Evolutionary conservation across 192 early-diverging fungal genomes (phyloP).

Genomic region (Podila clonocystis): DNA sequence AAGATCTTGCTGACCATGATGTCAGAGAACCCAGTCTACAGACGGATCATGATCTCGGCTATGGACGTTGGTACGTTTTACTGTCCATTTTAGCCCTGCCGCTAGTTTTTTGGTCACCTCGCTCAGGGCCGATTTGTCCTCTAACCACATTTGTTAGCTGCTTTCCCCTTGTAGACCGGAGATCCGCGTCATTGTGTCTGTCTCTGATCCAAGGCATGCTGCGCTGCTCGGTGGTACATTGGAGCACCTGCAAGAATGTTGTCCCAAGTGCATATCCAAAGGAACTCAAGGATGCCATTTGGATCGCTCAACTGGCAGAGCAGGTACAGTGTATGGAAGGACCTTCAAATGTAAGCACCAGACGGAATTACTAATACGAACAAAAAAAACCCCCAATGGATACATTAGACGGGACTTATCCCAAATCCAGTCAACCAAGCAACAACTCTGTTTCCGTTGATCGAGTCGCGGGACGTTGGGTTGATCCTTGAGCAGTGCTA

Average conservation of each 20-base stretch:
- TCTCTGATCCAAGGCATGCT: slow-evolving; percentile 44
- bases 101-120: too few species aligned
- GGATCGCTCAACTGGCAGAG: slow-evolving; percentile 37
- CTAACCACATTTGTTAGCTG: background rate
- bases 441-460: slow-evolving; percentile 28
- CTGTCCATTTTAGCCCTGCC: too few species aligned
- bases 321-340: slow-evolving; percentile 9
- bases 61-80: slow-evolving; percentile 18
- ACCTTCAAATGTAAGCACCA: background rate
- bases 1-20: slow-evolving; percentile 30
- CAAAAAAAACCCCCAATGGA: background rate
- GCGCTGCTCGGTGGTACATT: slow-evolving; percentile 38
- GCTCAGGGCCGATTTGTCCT: too few species aligned
- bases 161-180: slow-evolving; percentile 3
- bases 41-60: slow-evolving; percentile 28
- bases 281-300: slow-evolving; percentile 32
- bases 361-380: background rate
- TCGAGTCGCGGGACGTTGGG: slow-evolving; percentile 30
- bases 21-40: slow-evolving; percentile 36
- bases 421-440: slow-evolving; percentile 39
- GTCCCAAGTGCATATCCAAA: slow-evolving; percentile 33
- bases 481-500: slow-evolving; percentile 43
- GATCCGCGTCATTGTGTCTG: slow-evolving; percentile 19
- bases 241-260: slow-evolving; percentile 37
- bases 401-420: slow-evolving; percentile 33